phyloP scores from a whole-genome alignment of 1,284 basidiomycete species.

The Heimioporus punctisporus region DNA sequence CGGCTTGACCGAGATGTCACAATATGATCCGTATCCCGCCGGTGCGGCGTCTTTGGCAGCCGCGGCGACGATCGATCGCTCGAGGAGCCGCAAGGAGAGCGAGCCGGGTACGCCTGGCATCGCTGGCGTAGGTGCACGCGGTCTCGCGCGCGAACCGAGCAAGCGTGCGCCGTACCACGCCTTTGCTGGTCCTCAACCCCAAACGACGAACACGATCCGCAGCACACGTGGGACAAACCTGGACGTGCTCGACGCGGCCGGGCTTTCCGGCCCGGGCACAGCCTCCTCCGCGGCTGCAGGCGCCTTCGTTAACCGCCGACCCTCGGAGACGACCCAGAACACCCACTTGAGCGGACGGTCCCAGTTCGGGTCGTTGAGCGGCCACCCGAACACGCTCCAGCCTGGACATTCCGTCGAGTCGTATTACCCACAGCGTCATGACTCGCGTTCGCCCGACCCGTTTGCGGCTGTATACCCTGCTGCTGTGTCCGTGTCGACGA shows the following conservation, averaged over 20 bases:
- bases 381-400: conserved; percentile 17
- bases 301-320: conserved; percentile 17
- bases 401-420: conserved; percentile 29
- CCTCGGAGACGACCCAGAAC: conserved; percentile 25
- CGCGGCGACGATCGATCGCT: conserved; percentile 18
- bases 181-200: conserved; percentile 36
- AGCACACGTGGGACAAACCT: conserved; percentile 20
- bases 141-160: conserved; percentile 39
- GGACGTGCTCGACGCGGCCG: conserved; percentile 32
- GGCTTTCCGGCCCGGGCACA: conserved; percentile 22
- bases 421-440: conserved; percentile 21
- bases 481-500: conserved; percentile 16
- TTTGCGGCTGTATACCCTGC: conserved; percentile 30
- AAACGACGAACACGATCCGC: conserved; percentile 8
- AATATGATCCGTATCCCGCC: conserved; percentile 39
- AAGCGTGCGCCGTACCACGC: conserved; percentile 48
- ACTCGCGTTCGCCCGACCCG: conserved; percentile 24
- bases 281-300: conserved; percentile 16
- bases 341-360: conserved; percentile 26
- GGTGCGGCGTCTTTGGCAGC: conserved; percentile 46
- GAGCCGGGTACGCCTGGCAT: conserved; percentile 39
- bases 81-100: conserved; percentile 35
- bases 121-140: conserved; percentile 38
- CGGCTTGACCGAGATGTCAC: conserved; percentile 52
- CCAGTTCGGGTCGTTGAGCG: conserved; percentile 21